A percentile compares a stretch with the other conserved stretches of the same genome.
These are phyloP conservation scores for Stachybotrys echinatus DNA, from an alignment of 2,329 filamentous ascomycete species.

Conservation along the genomic window DNA sequence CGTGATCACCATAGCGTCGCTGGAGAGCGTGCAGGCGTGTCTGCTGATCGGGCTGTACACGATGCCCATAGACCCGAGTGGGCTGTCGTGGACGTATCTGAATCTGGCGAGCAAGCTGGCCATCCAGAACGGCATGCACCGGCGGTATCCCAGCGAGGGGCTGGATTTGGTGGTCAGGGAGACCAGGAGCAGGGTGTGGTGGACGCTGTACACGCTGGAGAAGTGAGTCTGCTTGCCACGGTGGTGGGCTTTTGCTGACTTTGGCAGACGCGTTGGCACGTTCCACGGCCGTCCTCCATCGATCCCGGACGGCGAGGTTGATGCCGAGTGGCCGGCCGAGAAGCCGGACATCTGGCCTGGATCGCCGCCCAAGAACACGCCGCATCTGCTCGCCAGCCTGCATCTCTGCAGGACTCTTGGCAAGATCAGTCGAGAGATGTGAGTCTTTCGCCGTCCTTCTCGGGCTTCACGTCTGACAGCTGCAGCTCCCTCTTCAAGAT, in stretches of 20 bases:
- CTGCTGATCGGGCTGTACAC: conserved; percentile 51
- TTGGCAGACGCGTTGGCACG: conserved; percentile 44
- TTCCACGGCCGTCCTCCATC: conserved; percentile 52
- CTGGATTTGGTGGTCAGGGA: conserved; percentile 43
- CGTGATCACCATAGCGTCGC: conserved; percentile 49
- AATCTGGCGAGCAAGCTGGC: conserved; percentile 51
- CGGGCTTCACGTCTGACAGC: too few relatives aligned
- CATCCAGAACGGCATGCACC: conserved; percentile 57
- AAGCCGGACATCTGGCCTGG: conserved; percentile 35
- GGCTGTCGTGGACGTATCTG: conserved; percentile 51
- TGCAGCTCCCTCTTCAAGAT: conserved; percentile 28
- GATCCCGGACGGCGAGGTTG: conserved; percentile 45
- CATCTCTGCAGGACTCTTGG: conserved; percentile 28
- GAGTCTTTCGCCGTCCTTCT: conserved; percentile 5
- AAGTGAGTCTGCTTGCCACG: conserved; percentile 37
- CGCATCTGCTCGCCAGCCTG: conserved; percentile 39
- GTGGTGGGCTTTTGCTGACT: conserved; percentile 8
- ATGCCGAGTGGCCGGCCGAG: conserved; percentile 45
- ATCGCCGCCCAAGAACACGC: conserved; percentile 34
- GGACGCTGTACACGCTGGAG: conserved; percentile 52
- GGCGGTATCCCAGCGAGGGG: conserved; percentile 40
- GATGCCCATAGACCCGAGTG: conserved; percentile 50
- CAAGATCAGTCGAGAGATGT: conserved; percentile 34
- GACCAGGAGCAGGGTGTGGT: conserved; percentile 50
- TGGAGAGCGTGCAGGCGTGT: conserved; percentile 54